A percentile compares a stretch with the other conserved stretches of the same genome.
phyloP scores from a whole-genome alignment of 768 basidiomycete species.

The Mycena galericulata region DNA sequence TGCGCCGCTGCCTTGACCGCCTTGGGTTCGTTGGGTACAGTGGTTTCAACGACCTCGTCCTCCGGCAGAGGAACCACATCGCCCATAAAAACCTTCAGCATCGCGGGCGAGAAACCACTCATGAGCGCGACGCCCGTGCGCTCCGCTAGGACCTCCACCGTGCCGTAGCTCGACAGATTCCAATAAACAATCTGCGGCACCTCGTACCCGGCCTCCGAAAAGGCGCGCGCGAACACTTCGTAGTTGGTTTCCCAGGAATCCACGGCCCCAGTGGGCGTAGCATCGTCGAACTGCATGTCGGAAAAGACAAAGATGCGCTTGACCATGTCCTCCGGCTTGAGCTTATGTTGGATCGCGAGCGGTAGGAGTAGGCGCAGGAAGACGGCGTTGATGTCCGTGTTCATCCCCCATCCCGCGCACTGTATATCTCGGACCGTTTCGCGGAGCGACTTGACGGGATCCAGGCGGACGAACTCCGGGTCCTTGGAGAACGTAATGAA shows the following conservation, averaged over 20 bases:
- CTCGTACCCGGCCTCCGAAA: constrained; percentile 72
- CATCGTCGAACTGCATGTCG: constrained; percentile 81
- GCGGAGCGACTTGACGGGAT: constrained; percentile 53
- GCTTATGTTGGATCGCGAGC: constrained; percentile 64
- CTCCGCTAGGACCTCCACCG: constrained; percentile 63
- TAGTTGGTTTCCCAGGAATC: constrained; percentile 71
- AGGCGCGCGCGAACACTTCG: constrained; percentile 65
- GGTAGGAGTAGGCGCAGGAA: constrained; percentile 74
- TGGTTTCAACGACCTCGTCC: constrained; percentile 41
- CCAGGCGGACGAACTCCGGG: constrained; percentile 64
- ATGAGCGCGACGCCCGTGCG: constrained; percentile 74
- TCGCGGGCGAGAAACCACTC: constrained; percentile 76
- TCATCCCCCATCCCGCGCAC: constrained; percentile 59
- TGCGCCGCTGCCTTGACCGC: constrained; percentile 43
- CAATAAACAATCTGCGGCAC: constrained; percentile 82
- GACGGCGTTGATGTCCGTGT: constrained; percentile 72
- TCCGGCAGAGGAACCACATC: constrained; percentile 53
- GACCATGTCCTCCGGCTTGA: constrained; percentile 80
- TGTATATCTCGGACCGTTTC: constrained; percentile 54
- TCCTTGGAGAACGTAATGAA: constrained; percentile 76
- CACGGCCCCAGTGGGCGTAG: not conserved
- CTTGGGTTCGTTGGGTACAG: constrained; percentile 23
- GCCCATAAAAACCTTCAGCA: constrained; percentile 82
- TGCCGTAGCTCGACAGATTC: constrained; percentile 59
- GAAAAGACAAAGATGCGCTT: constrained; percentile 81